These are phyloP conservation scores for Penicillium atrosanguineum DNA, from an alignment of 495 filamentous ascomycete genomes.

Conservation along the genomic window DNA sequence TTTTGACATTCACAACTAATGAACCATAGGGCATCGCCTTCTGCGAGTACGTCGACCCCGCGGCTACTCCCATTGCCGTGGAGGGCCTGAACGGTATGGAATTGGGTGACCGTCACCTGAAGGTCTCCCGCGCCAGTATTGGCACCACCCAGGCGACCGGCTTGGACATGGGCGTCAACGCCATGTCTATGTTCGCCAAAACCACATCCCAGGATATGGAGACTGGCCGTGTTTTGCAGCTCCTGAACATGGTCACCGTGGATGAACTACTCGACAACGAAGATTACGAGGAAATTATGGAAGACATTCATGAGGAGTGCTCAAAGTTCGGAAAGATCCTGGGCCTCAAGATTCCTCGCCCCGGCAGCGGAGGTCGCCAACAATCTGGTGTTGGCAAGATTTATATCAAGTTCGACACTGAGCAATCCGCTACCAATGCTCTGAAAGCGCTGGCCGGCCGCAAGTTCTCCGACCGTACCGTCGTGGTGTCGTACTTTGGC, in stretches of 20 bases:
- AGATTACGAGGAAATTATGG: slow-evolving; percentile 94
- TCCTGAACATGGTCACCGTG: slow-evolving; percentile 96
- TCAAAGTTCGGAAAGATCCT: slow-evolving; percentile 81
- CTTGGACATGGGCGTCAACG: slow-evolving; percentile 92
- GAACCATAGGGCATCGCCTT: slow-evolving; percentile 82
- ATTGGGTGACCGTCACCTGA: slow-evolving; percentile 79
- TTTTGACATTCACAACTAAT: slow-evolving; percentile 16
- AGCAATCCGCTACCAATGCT: slow-evolving; percentile 78
- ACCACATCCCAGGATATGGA: slow-evolving; percentile 78
- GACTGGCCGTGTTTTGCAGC: slow-evolving; percentile 76
- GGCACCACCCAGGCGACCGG: slow-evolving; percentile 87
- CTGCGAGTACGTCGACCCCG: slow-evolving; percentile 85
- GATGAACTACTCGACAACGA: slow-evolving; percentile 93
- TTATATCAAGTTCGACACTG: slow-evolving; percentile 84
- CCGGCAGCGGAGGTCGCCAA: slow-evolving; percentile 73
- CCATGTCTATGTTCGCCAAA: slow-evolving; percentile 98
- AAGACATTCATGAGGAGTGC: slow-evolving; percentile 91
- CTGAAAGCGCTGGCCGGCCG: slow-evolving; percentile 83
- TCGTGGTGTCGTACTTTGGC: slow-evolving; percentile 92
- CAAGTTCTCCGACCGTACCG: slow-evolving; percentile 93
- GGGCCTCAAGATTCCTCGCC: slow-evolving; percentile 87
- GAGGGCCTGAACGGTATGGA: slow-evolving; percentile 91
- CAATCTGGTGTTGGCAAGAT: slow-evolving; percentile 95
- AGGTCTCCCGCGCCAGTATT: slow-evolving; percentile 84
- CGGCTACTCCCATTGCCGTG: slow-evolving; percentile 78